Evolutionary conservation across 352 stramenopile genomes (phyloP).

Genomic region (Salisapilia sapeloensis): DNA sequence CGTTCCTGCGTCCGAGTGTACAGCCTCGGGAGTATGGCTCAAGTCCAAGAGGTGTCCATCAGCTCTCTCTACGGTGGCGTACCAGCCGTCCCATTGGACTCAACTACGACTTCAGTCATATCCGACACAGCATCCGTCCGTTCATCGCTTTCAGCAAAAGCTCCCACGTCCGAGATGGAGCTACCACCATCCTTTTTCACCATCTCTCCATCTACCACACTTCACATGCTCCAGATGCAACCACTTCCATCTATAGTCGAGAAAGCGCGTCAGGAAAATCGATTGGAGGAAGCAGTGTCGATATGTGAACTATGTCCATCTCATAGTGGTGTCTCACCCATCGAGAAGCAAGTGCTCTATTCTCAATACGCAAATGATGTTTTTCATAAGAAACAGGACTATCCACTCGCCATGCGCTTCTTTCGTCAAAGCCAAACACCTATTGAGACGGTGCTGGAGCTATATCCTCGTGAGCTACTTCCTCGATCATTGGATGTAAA

Average conservation of each 20-base stretch:
- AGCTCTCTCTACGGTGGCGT: slow-evolving; percentile 23
- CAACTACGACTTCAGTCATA: background rate
- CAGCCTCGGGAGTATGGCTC: slow-evolving; percentile 33
- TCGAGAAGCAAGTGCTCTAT: slow-evolving; percentile 31
- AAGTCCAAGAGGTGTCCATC: slow-evolving; percentile 34
- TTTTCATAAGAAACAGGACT: slow-evolving; percentile 16
- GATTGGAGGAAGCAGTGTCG: slow-evolving; percentile 37
- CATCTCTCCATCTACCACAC: slow-evolving; percentile 16
- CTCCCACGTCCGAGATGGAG: no score
- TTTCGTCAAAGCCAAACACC: slow-evolving; percentile 27
- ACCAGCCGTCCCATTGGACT: slow-evolving; percentile 6
- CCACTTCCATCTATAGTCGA: slow-evolving; percentile 33
- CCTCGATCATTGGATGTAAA: slow-evolving; percentile 22
- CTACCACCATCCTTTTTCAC: slow-evolving; percentile 18
- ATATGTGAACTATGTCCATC: slow-evolving; percentile 50
- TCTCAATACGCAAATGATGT: slow-evolving; percentile 34
- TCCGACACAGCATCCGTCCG: no score
- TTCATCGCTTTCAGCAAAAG: no score
- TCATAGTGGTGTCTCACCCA: slow-evolving; percentile 32
- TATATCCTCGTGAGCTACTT: slow-evolving; percentile 56
- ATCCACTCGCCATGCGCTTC: slow-evolving; percentile 35
- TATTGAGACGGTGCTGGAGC: slow-evolving; percentile 39
- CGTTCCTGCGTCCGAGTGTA: slow-evolving; percentile 37
- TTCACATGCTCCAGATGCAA: slow-evolving; percentile 37
- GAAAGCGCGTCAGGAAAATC: slow-evolving; percentile 10